These are phyloP conservation scores for Beauveria medogensis DNA, from an alignment of 2,329 filamentous ascomycete genomes.

Conservation along the genomic window DNA sequence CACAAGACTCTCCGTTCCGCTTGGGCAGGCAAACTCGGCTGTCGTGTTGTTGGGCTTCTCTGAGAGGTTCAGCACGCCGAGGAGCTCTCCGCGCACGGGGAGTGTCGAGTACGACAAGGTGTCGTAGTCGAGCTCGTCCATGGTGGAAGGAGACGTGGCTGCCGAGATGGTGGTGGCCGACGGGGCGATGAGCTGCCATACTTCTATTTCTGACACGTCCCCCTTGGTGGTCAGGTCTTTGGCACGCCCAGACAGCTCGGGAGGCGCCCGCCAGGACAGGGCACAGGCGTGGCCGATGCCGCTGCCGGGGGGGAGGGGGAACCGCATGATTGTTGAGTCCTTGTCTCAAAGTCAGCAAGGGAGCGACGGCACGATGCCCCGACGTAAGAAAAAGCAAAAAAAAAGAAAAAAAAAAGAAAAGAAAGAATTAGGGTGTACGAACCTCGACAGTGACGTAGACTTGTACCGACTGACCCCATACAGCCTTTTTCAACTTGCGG, in stretches of 20 bases:
- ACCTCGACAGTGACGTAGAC: constrained; percentile 7
- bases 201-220: constrained; percentile 4
- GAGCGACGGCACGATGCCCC: no score
- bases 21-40: not conserved
- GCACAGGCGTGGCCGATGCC: not conserved
- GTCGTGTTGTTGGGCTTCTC: not conserved
- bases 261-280: not conserved
- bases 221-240: constrained; percentile 4
- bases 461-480: not conserved
- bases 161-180: not conserved
- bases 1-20: not conserved
- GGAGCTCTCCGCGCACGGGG: constrained; percentile 7
- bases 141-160: not conserved
- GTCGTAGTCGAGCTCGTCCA: constrained; percentile 7
- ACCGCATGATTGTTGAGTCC: constrained; percentile 4
- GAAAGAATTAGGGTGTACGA: not conserved
- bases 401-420: not conserved
- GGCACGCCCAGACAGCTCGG: not conserved
- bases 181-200: constrained; percentile 3
- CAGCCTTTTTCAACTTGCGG: not conserved
- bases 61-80: constrained; percentile 1
- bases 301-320: not conserved
- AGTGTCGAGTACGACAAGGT: constrained; percentile 6
- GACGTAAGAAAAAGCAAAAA: no score
- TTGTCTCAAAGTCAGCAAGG: not conserved